Percentiles rank a stretch among this genome's conserved stretches.
Evolutionary conservation across 2,329 filamentous ascomycete genomes (phyloP).

Genomic region (Alternaria alternata): DNA sequence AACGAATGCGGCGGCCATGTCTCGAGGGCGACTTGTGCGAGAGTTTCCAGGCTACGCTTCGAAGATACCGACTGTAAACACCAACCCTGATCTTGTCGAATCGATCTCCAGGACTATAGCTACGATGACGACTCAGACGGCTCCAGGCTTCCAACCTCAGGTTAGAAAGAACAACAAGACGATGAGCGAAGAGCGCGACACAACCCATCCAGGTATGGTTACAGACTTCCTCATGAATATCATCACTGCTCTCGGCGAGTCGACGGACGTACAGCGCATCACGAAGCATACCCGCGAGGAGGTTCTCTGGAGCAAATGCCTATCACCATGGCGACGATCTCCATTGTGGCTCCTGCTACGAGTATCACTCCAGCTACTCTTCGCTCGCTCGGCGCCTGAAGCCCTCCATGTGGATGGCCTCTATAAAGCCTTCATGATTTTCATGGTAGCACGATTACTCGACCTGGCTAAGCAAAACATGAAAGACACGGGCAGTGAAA

Average conservation of each 20-base stretch:
- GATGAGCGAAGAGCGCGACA: conserved; percentile 59
- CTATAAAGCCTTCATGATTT: conserved; percentile 64
- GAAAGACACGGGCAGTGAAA: conserved; percentile 14
- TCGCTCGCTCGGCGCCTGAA: conserved; percentile 32
- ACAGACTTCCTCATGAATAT: conserved; percentile 61
- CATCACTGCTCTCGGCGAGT: conserved; percentile 46
- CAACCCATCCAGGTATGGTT: conserved; percentile 59
- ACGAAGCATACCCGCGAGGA: conserved; percentile 65
- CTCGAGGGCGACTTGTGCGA: conserved; percentile 53
- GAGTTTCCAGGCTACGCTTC: conserved; percentile 56
- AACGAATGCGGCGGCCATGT: conserved; percentile 49
- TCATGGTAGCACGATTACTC: conserved; percentile 57
- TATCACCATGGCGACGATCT: conserved; percentile 60
- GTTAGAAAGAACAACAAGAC: conserved; percentile 51
- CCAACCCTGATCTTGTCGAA: conserved; percentile 26
- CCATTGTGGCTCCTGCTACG: conserved; percentile 65
- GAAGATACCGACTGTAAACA: conserved; percentile 35
- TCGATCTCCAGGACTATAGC: conserved; percentile 45
- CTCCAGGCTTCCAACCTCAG: conserved; percentile 45
- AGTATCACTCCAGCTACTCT: conserved; percentile 57
- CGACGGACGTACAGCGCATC: conserved; percentile 42
- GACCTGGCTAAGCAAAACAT: conserved; percentile 3
- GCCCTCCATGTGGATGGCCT: not conserved
- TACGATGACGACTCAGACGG: conserved; percentile 49
- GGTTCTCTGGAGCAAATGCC: conserved; percentile 54